Base-by-base conservation (phyloP, 2,329 filamentous ascomycete species). In the Pleomassaria siparia region DNA sequence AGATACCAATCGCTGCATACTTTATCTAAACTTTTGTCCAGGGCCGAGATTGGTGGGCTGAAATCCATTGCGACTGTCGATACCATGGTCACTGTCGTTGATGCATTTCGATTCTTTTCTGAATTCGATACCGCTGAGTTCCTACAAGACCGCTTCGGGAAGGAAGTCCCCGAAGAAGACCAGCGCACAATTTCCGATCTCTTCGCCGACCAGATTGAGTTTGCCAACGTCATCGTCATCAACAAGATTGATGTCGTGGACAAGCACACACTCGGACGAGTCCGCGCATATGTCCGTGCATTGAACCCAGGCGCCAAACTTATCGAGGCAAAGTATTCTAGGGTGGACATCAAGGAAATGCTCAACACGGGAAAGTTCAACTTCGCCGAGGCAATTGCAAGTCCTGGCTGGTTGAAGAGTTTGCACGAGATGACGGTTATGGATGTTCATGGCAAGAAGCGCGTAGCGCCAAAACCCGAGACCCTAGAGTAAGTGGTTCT, bases 181-280 rank as follows among this genome's bases (percentile, higher is more conserved):
- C 85, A 90, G 55, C 74, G 86, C 0, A 89, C 85, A 0, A 86
- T 90, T 2, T 88, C 85, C 0, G 86, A 89, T 55, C 76, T 90
- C 0, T 87, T 89, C 78, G 85, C 88, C 0, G 86, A 89, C 56
- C 86, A 89, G 59, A 87, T 89, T 49, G 87, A 90, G 67, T 90
- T 90, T 56, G 85, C 86, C 0, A 85, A 89, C 54, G 85, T 89
- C 6, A 78, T 89, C 12, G 76, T 89, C 3, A 70, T 89, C 16
- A 89, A 89, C 70, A 89, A 89, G 66, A 74, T 80, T 5, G 85
- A 88, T 50, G 80, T 83, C 50, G 82, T 87, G 12, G 67, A 75
- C 32, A 63, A 70, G 4, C 70, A 61, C 16, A 77, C 73, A 1
- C 72, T 76, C 15, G 58, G 67, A 4, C 72, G 79, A 2, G 76